These are phyloP conservation scores for Suillus hirtellus DNA, from an alignment of 768 basidiomycete genomes.

Conservation along the genomic window DNA sequence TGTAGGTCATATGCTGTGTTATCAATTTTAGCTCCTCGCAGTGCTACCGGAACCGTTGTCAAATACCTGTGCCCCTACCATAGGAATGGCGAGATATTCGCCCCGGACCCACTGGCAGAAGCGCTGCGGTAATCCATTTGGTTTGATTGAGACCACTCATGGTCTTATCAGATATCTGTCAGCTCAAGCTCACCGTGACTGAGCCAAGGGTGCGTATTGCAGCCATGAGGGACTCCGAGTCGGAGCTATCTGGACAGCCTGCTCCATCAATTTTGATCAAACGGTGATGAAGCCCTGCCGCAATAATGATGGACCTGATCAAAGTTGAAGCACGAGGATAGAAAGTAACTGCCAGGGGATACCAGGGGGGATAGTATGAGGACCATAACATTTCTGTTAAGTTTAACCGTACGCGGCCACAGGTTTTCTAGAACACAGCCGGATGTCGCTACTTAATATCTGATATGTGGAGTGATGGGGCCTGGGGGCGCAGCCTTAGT, in stretches of 20 bases:
- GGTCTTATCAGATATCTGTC: too few species aligned
- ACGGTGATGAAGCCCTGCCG: neutral
- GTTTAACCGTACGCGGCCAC: neutral
- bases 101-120: too few species aligned
- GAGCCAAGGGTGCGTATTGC: too few species aligned
- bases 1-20: neutral
- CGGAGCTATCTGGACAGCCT: neutral
- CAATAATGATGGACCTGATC: neutral
- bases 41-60: neutral
- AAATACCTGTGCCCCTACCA: too few species aligned
- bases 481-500: neutral
- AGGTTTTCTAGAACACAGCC: neutral
- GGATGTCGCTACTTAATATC: neutral
- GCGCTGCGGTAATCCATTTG: too few species aligned
- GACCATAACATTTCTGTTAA: neutral
- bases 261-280: slow-evolving; percentile 2
- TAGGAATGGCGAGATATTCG: too few species aligned
- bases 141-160: too few species aligned
- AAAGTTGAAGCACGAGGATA: neutral
- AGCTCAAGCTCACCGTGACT: neutral
- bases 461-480: neutral
- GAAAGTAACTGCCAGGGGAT: neutral
- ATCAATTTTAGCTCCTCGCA: neutral
- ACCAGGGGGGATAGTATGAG: neutral
- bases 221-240: too few species aligned